Base-by-base conservation (phyloP, 1,139 yeast species). In the Spathaspora sp. region DNA sequence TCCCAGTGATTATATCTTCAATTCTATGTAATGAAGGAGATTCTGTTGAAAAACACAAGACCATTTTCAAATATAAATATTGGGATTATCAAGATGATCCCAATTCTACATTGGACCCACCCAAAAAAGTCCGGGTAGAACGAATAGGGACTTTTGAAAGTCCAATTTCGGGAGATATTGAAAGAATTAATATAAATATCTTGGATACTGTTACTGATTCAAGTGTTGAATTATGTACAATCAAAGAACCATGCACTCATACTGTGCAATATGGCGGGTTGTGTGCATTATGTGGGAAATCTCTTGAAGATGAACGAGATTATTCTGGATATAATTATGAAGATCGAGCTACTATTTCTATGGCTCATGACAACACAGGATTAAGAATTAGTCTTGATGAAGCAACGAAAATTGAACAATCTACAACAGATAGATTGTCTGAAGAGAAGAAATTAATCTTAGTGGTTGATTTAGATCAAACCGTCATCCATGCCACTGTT, bases 381-480 rank as follows among this genome's bases (percentile, higher is more conserved):
- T 72, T 93, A 51, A 88, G 86, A 50, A 91, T 93, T 26, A 86
- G 93, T 42, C 78, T 82, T 51, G 84, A 80, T 51, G 99, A 95
- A 66, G 99, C 99, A 1, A 84, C 83, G 50, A 81, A 86, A 51
- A 82, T 93, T 45, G 99, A 91, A 60, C 80, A 80, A 50, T 72
- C 70, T 38, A 78, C 93, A 43, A 81, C 89, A 4, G 71, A 75
- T 47, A 72, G 87, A 48, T 74, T 95, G 44, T 65, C 83, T 4
- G 64, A 74, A 25, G 88, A 83, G 47, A 71, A 77, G 50, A 89
- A 88, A 60, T 74, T 93, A 54, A 90, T 93, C 38, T 73, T 93
- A 48, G 99, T 93, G 43, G 99, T 93, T 10, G 99, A 93, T 71
- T 74, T 93, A 52, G 99, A 93, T 68, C 99, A 95, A 65, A 95